Percentiles rank a stretch among this genome's conserved stretches.
phyloP scores from a whole-genome alignment of 768 basidiomycete genomes.

The Cyclocybe cylindracea region DNA sequence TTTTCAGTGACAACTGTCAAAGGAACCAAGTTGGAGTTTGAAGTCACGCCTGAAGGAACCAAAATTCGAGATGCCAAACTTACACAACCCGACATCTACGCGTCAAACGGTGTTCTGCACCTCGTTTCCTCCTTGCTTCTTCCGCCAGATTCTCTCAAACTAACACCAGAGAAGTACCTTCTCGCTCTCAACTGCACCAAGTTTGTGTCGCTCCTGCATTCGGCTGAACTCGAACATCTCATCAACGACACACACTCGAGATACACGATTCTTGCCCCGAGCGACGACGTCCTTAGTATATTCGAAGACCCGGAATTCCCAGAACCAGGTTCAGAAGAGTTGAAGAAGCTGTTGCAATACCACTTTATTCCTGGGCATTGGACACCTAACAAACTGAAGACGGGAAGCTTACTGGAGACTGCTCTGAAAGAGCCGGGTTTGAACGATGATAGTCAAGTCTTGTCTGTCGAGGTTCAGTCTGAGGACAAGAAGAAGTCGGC shows the following conservation, averaged over 20 bases:
- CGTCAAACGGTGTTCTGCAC: conserved; percentile 94
- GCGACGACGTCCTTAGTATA: conserved; percentile 77
- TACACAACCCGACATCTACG: conserved; percentile 82
- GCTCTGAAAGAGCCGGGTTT: conserved; percentile 74
- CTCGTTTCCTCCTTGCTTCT: conserved; percentile 82
- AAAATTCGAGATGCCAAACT: conserved; percentile 61
- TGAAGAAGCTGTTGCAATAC: conserved; percentile 77
- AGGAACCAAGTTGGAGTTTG: conserved; percentile 65
- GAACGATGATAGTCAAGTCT: conserved; percentile 67
- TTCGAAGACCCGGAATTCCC: conserved; percentile 60
- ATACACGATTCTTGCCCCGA: conserved; percentile 91
- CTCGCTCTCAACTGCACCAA: conserved; percentile 88
- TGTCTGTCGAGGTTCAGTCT: conserved; percentile 63
- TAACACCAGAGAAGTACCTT: conserved; percentile 95
- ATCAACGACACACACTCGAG: conserved; percentile 68
- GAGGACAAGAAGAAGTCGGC: conserved; percentile 46
- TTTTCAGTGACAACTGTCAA: conserved; percentile 69
- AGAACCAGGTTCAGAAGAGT: conserved; percentile 61
- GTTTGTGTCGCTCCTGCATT: conserved; percentile 88
- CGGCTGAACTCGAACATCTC: conserved; percentile 69
- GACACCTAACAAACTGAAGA: conserved; percentile 65
- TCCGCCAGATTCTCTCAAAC: conserved; percentile 68
- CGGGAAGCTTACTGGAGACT: conserved; percentile 80
- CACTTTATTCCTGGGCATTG: conserved; percentile 90
- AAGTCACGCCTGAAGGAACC: conserved; percentile 52